phyloP scores from a whole-genome alignment of 805 yeast genomes.

The Metschnikowia henanensis region DNA sequence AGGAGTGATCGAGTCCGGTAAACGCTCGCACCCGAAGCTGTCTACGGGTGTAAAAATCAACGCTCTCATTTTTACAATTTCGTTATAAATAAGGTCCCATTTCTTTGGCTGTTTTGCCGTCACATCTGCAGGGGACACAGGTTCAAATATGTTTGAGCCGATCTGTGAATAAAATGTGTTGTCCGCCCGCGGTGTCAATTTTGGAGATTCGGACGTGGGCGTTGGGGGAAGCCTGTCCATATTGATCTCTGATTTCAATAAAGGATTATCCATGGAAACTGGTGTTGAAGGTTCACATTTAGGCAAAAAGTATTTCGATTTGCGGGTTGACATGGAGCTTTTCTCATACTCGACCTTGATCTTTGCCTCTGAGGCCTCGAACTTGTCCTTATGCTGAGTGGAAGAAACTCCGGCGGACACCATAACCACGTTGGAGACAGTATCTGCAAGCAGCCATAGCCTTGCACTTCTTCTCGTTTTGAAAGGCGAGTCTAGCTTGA shows the following conservation, averaged over 20 bases:
- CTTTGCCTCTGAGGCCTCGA: slow-evolving; percentile 3
- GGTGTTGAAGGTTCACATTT: not conserved
- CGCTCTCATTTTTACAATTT: slow-evolving; percentile 65
- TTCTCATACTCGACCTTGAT: slow-evolving; percentile 12
- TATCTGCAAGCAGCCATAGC: not conserved
- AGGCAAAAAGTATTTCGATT: not conserved
- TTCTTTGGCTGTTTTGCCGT: slow-evolving; percentile 23
- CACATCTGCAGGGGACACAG: slow-evolving; percentile 10
- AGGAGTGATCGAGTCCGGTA: slow-evolving; percentile 46
- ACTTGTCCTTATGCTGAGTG: not conserved
- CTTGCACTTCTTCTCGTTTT: slow-evolving; percentile 7
- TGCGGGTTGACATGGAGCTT: not conserved
- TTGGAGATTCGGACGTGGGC: slow-evolving; percentile 7
- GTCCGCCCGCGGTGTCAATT: not conserved
- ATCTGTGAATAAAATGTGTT: slow-evolving; percentile 7
- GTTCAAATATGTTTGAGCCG: slow-evolving; percentile 14
- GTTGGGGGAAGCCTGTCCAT: not conserved
- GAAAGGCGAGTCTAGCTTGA: not conserved
- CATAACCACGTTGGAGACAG: not conserved
- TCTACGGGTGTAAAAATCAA: slow-evolving; percentile 82
- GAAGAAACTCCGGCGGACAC: not conserved
- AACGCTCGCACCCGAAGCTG: slow-evolving; percentile 76
- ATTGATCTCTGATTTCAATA: not conserved
- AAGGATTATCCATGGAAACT: not conserved
- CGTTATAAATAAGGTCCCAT: slow-evolving; percentile 58